These are phyloP conservation scores for Salix udensis DNA, from an alignment of 345 rosid species.

Conservation along the genomic window DNA sequence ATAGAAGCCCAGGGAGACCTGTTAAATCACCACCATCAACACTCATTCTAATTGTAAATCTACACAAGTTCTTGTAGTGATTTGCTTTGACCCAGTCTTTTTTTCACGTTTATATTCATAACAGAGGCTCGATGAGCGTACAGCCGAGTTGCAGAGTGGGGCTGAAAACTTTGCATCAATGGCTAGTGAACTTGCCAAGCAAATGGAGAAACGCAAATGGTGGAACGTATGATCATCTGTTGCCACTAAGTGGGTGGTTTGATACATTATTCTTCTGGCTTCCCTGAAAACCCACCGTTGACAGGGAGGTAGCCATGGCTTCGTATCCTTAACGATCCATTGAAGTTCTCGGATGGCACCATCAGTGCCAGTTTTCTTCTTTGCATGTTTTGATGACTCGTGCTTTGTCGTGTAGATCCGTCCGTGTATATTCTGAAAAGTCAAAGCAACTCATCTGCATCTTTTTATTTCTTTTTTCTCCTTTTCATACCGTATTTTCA, in stretches of 20 bases:
- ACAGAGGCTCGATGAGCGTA: constrained; percentile 62
- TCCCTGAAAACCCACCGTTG: background rate
- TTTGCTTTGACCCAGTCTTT: background rate
- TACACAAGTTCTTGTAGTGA: background rate
- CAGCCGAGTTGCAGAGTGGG: constrained; percentile 71
- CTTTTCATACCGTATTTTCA: background rate
- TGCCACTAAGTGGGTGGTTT: background rate
- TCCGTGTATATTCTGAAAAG: background rate
- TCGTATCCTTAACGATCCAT: background rate
- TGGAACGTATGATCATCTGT: constrained; percentile 48
- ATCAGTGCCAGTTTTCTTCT: background rate
- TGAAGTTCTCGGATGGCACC: background rate
- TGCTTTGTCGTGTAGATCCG: background rate
- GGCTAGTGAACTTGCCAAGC: constrained; percentile 73
- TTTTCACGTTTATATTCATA: background rate
- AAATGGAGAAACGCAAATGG: constrained; percentile 90
- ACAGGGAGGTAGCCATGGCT: background rate
- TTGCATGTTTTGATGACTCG: background rate
- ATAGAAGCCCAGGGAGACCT: background rate
- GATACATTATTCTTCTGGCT: background rate
- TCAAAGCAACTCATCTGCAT: background rate
- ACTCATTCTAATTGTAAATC: background rate
- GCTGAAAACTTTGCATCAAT: constrained; percentile 74
- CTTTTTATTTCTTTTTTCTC: background rate
- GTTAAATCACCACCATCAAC: background rate